Percentiles rank a stretch among this genome's conserved stretches.
These are phyloP conservation scores for Heracleum sosnowskyi DNA, from an alignment of 129 eudicot genomes.

Conservation along the genomic window DNA sequence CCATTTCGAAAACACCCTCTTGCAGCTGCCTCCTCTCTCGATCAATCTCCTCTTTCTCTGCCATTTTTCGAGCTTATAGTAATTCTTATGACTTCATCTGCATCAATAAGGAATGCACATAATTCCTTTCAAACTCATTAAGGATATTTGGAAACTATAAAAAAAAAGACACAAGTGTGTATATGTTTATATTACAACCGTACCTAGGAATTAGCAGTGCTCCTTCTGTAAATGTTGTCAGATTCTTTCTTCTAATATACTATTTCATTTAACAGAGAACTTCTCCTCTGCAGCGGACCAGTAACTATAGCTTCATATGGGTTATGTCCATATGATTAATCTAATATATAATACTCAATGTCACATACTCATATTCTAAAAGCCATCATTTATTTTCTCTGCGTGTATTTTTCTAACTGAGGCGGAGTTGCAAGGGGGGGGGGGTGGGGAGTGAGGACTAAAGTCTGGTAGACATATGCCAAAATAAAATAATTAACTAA, in stretches of 20 bases:
- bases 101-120: not conserved
- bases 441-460: too few relatives aligned
- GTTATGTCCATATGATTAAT: not conserved
- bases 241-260: constrained; percentile 4
- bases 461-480: too few relatives aligned
- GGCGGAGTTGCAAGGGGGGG: too few relatives aligned
- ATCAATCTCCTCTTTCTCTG: constrained; percentile 36
- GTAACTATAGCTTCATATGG: not conserved
- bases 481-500: too few relatives aligned
- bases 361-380: not conserved
- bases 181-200: constrained; percentile 1
- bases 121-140: not conserved
- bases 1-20: not conserved
- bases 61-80: constrained; percentile 12
- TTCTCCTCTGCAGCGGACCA: not conserved
- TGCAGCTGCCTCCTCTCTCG: constrained; percentile 11
- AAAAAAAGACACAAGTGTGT: not conserved
- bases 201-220: not conserved
- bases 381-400: not conserved
- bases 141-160: not conserved
- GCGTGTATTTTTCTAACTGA: too few relatives aligned
- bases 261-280: constrained; percentile 6
- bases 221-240: not conserved
- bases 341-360: not conserved
- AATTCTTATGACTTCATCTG: constrained; percentile 18